Evolutionary conservation across 164 flowering plant genomes (phyloP).

Genomic region (Santalum album): DNA sequence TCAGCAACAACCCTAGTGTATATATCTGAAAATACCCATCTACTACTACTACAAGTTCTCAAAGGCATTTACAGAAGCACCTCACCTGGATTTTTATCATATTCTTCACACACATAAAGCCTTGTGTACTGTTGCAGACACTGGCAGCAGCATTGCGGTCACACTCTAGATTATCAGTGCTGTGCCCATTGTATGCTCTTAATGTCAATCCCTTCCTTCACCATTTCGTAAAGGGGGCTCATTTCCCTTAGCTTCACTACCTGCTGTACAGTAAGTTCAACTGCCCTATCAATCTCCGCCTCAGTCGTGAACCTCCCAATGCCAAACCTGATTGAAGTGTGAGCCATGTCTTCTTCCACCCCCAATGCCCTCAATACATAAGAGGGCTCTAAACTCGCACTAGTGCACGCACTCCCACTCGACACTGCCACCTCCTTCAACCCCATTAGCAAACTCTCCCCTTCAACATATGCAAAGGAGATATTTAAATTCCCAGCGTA

Average conservation of each 20-base stretch:
- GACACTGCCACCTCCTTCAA: conserved; percentile 96
- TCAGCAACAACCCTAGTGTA: too few relatives aligned
- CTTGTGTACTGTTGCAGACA: too few relatives aligned
- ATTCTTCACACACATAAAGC: too few relatives aligned
- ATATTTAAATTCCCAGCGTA: conserved; percentile 85
- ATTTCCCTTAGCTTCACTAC: conserved; percentile 90
- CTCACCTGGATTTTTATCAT: too few relatives aligned
- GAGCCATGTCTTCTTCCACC: conserved; percentile 98
- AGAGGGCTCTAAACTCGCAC: conserved; percentile 94
- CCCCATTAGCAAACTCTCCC: conserved; percentile 95
- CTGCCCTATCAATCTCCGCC: conserved; percentile 79
- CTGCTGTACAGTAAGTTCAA: conserved; percentile 80
- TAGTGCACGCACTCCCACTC: conserved; percentile 94
- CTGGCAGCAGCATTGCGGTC: too few relatives aligned
- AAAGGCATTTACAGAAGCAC: too few relatives aligned
- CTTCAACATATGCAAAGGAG: conserved; percentile 92
- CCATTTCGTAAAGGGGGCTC: conserved; percentile 99
- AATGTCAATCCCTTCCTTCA: conserved; percentile 86
- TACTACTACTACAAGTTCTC: too few relatives aligned
- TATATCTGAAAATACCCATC: too few relatives aligned
- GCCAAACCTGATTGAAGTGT: conserved; percentile 92
- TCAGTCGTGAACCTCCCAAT: conserved; percentile 97
- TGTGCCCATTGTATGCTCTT: conserved; percentile 92
- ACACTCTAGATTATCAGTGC: conserved; percentile 31
- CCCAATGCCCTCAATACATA: conserved; percentile 94